Evolutionary conservation across 495 filamentous ascomycete genomes (phyloP).

Genomic region (Aspergillus taichungensis): DNA sequence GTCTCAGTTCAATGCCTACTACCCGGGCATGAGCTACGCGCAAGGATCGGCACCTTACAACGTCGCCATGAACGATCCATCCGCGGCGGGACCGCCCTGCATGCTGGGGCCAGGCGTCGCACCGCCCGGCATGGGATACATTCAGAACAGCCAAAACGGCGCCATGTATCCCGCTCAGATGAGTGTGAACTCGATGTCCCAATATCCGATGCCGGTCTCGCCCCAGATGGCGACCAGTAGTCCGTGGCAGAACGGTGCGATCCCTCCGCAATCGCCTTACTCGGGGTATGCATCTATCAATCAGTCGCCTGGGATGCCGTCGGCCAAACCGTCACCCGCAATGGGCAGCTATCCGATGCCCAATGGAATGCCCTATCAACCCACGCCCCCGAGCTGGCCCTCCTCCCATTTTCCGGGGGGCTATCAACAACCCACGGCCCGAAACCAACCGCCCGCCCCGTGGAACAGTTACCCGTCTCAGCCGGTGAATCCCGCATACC

Average conservation of each 20-base stretch:
- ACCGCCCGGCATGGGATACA: constrained; percentile 25
- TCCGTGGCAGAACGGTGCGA: constrained; percentile 30
- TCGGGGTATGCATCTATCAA: constrained; percentile 33
- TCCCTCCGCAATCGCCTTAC: constrained; percentile 32
- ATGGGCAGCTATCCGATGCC: constrained; percentile 33
- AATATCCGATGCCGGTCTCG: constrained; percentile 29
- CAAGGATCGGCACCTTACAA: constrained; percentile 32
- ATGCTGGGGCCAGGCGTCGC: constrained; percentile 35
- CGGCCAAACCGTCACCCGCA: constrained; percentile 35
- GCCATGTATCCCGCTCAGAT: constrained; percentile 24
- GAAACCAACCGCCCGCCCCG: constrained; percentile 26
- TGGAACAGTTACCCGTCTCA: constrained; percentile 33
- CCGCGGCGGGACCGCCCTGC: constrained; percentile 28
- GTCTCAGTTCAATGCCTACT: constrained; percentile 72
- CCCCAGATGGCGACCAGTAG: constrained; percentile 30
- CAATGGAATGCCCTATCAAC: constrained; percentile 23
- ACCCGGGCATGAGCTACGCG: constrained; percentile 45
- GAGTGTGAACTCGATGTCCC: constrained; percentile 25
- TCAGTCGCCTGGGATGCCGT: constrained; percentile 30
- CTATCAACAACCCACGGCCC: constrained; percentile 36
- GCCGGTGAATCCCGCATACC: constrained; percentile 47
- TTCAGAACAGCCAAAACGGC: constrained; percentile 19
- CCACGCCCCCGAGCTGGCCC: constrained; percentile 23
- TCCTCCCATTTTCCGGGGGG: constrained; percentile 26
- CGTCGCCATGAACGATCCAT: constrained; percentile 23